Evolutionary conservation across 495 filamentous ascomycete genomes (phyloP).

Genomic region (Lasiosphaeria hispida): DNA sequence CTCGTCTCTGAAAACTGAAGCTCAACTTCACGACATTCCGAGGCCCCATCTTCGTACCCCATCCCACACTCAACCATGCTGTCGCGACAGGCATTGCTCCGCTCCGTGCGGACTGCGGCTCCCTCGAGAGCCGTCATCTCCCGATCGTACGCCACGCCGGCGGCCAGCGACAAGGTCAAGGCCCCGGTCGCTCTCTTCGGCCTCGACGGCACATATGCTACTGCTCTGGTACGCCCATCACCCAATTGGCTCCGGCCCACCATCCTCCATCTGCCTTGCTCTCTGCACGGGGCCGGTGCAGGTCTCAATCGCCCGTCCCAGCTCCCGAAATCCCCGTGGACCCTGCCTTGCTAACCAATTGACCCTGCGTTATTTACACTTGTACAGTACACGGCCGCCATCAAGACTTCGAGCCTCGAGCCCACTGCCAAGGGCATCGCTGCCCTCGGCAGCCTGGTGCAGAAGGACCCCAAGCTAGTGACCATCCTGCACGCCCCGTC

Average conservation of each 20-base stretch:
- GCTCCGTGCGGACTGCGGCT: slow-evolving; percentile 56
- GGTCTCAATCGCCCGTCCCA: neutral
- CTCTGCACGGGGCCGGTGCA: neutral
- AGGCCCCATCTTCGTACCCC: slow-evolving; percentile 32
- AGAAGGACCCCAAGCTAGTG: slow-evolving; percentile 76
- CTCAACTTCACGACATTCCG: slow-evolving; percentile 35
- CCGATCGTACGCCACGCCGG: slow-evolving; percentile 73
- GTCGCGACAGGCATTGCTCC: slow-evolving; percentile 59
- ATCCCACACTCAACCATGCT: slow-evolving; percentile 53
- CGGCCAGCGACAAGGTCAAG: slow-evolving; percentile 61
- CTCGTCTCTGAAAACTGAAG: slow-evolving; percentile 36
- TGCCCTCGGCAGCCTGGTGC: slow-evolving; percentile 65
- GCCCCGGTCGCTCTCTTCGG: slow-evolving; percentile 90
- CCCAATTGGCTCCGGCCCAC: slow-evolving; percentile 19
- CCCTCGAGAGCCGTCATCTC: slow-evolving; percentile 43
- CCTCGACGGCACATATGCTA: slow-evolving; percentile 96
- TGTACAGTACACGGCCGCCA: slow-evolving; percentile 85
- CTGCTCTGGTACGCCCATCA: slow-evolving; percentile 77
- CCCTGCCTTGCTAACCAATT: slow-evolving; percentile 1
- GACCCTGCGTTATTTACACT: slow-evolving; percentile 33
- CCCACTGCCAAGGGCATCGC: slow-evolving; percentile 71
- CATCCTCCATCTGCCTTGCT: neutral
- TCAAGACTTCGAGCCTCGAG: slow-evolving; percentile 82
- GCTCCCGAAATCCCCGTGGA: neutral
- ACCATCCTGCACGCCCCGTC: slow-evolving; percentile 77